Evolutionary conservation across 441 rosid species (phyloP), one percentile per base, ranked within the genome.

Genomic region (Pelargonium australe): DNA sequence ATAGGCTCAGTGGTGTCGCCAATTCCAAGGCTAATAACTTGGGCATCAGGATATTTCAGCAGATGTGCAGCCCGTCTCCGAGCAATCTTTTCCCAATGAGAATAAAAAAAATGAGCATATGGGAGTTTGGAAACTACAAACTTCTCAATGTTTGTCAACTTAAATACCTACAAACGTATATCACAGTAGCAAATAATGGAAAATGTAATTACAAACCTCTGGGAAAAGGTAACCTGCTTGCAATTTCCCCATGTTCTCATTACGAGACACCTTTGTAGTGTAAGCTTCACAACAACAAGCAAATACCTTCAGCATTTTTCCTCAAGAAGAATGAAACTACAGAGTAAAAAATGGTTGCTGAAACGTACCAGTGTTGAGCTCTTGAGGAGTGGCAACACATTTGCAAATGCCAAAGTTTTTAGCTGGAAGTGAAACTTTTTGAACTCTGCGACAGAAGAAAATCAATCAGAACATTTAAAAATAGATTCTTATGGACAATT

Each of bases 1-100:
- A 95, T 95, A 37, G 99, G 99, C 79, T 95, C 96, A 13, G 98
- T 95, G 44, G 98, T 95, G 79, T 95, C 99, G 63, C 99, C 98
- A 67, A 95, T 95, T 70, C 98, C 98, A 65, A 92, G 90, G 84
- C 97, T 92, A 53, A 95, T 92, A 69, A 95, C 90, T 81, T 84
- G 80, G 5, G 97, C 96, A 74, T 90, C 94, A 3, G 99, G 98
- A 64, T 84, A 86, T 74, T 89, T 95, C 78, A 76, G 84, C 86
- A 89, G 40, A 76, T 95, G 98, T 5, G 98, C 93, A 76, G 83
- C 77, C 82, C 86, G 89, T 83, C 96, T 89, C 67, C 97, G 85
- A 64, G 90, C 97, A 83, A 92, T 81, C 99, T 95, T 72, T 40
- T 73, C 63, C 64, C 41, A 37, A 14, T 53, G 57, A 71, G 40